A percentile compares a stretch with the other conserved stretches of the same genome.
These are phyloP conservation scores for Casuarina cunninghamiana DNA, from an alignment of 306 rosid genomes.

Conservation along the genomic window DNA sequence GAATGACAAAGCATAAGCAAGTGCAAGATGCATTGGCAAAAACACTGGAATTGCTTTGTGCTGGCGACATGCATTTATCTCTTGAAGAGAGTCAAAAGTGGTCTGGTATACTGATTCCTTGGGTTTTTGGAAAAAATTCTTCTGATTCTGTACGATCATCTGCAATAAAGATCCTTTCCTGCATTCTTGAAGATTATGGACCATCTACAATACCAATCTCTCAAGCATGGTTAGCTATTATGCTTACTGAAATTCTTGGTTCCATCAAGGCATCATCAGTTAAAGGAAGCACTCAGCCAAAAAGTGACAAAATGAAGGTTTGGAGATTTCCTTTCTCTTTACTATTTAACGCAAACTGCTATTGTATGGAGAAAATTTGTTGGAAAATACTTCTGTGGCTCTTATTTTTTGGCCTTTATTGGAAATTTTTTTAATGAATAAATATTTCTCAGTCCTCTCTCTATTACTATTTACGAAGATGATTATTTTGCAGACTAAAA, in stretches of 20 bases:
- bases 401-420: constrained; percentile 24
- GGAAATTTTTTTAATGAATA: neutral
- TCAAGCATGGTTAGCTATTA: constrained; percentile 86
- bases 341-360: constrained; percentile 6
- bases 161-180: constrained; percentile 73
- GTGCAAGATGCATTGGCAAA: constrained; percentile 84
- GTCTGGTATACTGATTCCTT: constrained; percentile 82
- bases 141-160: constrained; percentile 66
- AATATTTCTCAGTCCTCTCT: neutral
- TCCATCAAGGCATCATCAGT: constrained; percentile 55
- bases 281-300: constrained; percentile 61
- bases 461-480: neutral
- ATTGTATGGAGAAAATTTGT: constrained; percentile 6
- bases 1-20: constrained; percentile 58
- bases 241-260: constrained; percentile 60
- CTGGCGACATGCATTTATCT: constrained; percentile 67
- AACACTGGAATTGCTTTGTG: constrained; percentile 71
- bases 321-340: constrained; percentile 18
- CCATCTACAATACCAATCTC: constrained; percentile 72
- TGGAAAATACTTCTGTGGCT: constrained; percentile 22
- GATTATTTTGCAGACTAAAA: constrained; percentile 76
- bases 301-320: constrained; percentile 80
- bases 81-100: constrained; percentile 88
- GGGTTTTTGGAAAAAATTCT: constrained; percentile 76
- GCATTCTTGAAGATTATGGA: constrained; percentile 75